Evolutionary conservation across 2,329 filamentous ascomycete genomes (phyloP).

Genomic region (Daldinia sp.): DNA sequence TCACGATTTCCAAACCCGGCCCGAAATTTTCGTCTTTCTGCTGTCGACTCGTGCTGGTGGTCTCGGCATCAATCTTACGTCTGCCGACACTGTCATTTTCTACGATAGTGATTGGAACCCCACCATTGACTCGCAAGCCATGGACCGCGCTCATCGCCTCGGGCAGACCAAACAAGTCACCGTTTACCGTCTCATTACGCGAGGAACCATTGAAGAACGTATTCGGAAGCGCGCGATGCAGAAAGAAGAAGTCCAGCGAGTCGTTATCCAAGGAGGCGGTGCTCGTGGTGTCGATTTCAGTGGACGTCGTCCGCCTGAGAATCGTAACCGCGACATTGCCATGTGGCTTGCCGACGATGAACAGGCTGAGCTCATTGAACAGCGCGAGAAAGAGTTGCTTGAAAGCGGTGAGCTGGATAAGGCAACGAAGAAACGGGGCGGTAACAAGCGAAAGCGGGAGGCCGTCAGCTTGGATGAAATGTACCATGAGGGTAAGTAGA

Average conservation of each 20-base stretch:
- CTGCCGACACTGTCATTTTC: constrained; percentile 98
- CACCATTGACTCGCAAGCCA: constrained; percentile 97
- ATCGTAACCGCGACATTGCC: constrained; percentile 96
- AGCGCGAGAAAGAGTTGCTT: constrained; percentile 85
- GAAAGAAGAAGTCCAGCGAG: constrained; percentile 98
- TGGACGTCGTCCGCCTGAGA: constrained; percentile 84
- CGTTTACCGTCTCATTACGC: constrained; percentile 96
- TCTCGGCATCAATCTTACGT: constrained; percentile 96
- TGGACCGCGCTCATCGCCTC: constrained; percentile 98
- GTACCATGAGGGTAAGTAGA: constrained; percentile 95
- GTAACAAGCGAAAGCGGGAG: constrained; percentile 63
- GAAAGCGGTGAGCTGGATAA: constrained; percentile 75
- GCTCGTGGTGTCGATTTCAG: constrained; percentile 94
- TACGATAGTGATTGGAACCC: constrained; percentile 99
- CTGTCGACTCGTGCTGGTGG: constrained; percentile 96
- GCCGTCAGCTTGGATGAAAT: constrained; percentile 87
- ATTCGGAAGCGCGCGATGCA: constrained; percentile 96
- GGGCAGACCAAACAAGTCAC: constrained; percentile 96
- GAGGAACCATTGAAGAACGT: constrained; percentile 95
- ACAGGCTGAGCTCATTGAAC: constrained; percentile 91
- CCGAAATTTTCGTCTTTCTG: constrained; percentile 96
- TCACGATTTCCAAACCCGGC: constrained; percentile 91
- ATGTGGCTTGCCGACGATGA: constrained; percentile 99
- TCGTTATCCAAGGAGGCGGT: constrained; percentile 92
- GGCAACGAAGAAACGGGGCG: constrained; percentile 66